phyloP scores from a whole-genome alignment of 2,329 filamentous ascomycete genomes.

The Cladophialophora psammophila region DNA sequence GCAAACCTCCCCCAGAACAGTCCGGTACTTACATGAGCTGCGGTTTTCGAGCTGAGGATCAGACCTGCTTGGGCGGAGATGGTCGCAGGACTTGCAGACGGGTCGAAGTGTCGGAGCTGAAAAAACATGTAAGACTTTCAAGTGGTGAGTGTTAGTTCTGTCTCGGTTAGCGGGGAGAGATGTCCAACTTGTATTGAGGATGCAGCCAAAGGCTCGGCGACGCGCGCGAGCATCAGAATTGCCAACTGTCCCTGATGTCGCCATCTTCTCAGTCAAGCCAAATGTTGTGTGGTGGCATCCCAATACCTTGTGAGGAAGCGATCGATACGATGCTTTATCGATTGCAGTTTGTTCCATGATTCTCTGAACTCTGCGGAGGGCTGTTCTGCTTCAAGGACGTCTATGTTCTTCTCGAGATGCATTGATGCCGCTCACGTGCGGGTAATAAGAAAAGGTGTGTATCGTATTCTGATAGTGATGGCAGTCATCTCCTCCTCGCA shows the following conservation, averaged over 20 bases:
- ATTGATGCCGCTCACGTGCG: neutral
- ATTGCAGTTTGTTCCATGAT: neutral
- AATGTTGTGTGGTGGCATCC: conserved; percentile 1
- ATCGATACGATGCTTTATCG: conserved; percentile 3
- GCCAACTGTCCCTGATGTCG: conserved; percentile 2
- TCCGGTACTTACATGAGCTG: conserved; percentile 50
- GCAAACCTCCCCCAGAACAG: conserved; percentile 79
- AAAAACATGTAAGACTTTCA: conserved; percentile 76
- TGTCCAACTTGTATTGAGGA: conserved; percentile 9
- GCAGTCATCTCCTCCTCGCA: neutral
- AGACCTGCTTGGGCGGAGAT: conserved; percentile 78
- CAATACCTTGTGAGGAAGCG: conserved; percentile 7
- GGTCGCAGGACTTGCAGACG: conserved; percentile 61
- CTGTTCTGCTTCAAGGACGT: too few species aligned
- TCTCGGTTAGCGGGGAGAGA: neutral
- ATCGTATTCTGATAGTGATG: conserved; percentile 1
- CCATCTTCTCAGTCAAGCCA: conserved; percentile 4
- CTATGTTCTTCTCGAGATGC: neutral
- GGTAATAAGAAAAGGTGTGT: neutral
- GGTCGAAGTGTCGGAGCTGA: conserved; percentile 78
- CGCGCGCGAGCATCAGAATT: conserved; percentile 2
- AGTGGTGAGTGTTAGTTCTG: conserved; percentile 2
- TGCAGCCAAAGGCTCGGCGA: conserved; percentile 7
- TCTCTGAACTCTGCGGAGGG: neutral
- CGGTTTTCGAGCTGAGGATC: conserved; percentile 73